Evolutionary conservation across 1,284 basidiomycete species (phyloP).

Genomic region (Naganishia sp.): DNA sequence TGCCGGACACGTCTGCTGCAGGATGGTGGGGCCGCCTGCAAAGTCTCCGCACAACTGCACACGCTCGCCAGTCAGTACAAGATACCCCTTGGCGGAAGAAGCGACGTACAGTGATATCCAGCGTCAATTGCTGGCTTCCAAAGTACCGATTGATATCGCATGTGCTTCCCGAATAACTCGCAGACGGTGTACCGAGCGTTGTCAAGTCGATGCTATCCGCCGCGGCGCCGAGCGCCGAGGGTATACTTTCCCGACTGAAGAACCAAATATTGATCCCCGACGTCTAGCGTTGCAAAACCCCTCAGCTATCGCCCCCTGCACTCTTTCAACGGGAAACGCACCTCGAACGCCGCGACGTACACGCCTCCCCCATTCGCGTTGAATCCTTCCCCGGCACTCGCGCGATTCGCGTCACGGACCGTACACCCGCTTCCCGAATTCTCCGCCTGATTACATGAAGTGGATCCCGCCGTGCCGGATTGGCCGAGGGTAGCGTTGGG

Average conservation of each 20-base stretch:
- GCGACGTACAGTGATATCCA: constrained; percentile 27
- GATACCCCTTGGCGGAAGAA: neutral
- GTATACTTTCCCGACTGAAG: constrained; percentile 65
- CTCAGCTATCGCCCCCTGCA: neutral
- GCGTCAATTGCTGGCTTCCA: constrained; percentile 44
- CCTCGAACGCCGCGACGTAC: constrained; percentile 69
- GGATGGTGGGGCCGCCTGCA: constrained; percentile 50
- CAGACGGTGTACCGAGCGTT: constrained; percentile 66
- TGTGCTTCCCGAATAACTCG: constrained; percentile 64
- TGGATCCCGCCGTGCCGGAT: constrained; percentile 37
- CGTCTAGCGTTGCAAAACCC: neutral
- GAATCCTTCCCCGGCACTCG: constrained; percentile 67
- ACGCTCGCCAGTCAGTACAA: constrained; percentile 25
- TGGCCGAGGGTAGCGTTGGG: constrained; percentile 31
- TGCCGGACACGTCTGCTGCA: constrained; percentile 59
- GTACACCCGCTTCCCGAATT: constrained; percentile 65
- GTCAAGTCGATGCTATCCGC: constrained; percentile 64
- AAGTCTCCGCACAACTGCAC: constrained; percentile 67
- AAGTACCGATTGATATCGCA: constrained; percentile 68
- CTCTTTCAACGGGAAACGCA: constrained; percentile 35
- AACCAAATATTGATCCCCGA: constrained; percentile 67
- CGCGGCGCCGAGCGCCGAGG: constrained; percentile 59
- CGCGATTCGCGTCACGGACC: constrained; percentile 59
- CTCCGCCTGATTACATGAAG: constrained; percentile 45
- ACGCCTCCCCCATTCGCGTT: constrained; percentile 67